These are phyloP conservation scores for Vitis rotundifolia DNA, from an alignment of 164 flowering plant species.

Conservation along the genomic window DNA sequence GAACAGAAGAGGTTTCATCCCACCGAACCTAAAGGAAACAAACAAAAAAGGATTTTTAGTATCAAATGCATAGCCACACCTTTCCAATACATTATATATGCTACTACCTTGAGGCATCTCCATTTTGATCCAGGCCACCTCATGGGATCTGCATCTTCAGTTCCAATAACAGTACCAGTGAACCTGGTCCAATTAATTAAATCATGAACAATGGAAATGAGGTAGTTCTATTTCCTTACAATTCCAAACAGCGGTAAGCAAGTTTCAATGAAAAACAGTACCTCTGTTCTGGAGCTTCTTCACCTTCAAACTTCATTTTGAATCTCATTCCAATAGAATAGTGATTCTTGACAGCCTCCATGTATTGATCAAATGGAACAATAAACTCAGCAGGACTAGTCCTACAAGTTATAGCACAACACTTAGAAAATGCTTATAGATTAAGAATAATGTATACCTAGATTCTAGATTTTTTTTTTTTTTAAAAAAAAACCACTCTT, in stretches of 20 bases:
- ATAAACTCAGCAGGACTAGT: constrained; percentile 96
- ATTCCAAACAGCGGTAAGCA: background rate
- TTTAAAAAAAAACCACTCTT: no score
- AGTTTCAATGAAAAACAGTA: constrained; percentile 14
- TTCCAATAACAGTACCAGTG: constrained; percentile 89
- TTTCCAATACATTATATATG: no score
- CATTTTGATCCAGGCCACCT: constrained; percentile 86
- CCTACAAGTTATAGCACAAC: constrained; percentile 35
- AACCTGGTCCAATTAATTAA: constrained; percentile 40
- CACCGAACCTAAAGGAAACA: constrained; percentile 68
- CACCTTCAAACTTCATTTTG: constrained; percentile 98
- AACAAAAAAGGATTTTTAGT: constrained; percentile 10
- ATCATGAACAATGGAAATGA: no score
- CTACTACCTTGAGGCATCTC: constrained; percentile 90
- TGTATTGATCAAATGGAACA: constrained; percentile 77
- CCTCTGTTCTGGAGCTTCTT: constrained; percentile 99
- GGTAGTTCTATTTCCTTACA: background rate
- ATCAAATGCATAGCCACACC: background rate
- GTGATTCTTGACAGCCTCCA: constrained; percentile 75
- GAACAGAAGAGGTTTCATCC: constrained; percentile 82
- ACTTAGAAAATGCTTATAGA: background rate
- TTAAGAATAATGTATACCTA: background rate
- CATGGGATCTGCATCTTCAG: constrained; percentile 73
- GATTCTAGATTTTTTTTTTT: no score
- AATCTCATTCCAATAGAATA: constrained; percentile 90